A percentile compares a stretch with the other conserved stretches of the same genome.
These are phyloP conservation scores for Starmera quercuum DNA, from an alignment of 805 yeast species.

Conservation along the genomic window DNA sequence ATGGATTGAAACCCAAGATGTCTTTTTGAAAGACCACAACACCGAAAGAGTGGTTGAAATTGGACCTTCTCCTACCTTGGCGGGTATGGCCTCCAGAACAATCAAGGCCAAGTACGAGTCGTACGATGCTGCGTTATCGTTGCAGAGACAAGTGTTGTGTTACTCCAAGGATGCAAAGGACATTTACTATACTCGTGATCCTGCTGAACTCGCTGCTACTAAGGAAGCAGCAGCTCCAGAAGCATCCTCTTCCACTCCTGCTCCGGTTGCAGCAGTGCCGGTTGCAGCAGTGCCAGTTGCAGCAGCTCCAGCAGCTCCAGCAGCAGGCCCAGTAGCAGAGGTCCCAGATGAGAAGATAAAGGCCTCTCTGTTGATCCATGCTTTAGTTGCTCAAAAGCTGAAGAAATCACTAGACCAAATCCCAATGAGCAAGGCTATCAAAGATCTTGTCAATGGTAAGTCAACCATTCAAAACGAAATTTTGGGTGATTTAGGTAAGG, in stretches of 20 bases:
- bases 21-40: constrained; percentile 85
- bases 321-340: constrained; percentile 74
- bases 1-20: constrained; percentile 99
- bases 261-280: constrained; percentile 47
- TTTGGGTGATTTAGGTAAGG: constrained; percentile 97
- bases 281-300: constrained; percentile 51
- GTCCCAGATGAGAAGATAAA: constrained; percentile 86
- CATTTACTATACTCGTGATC: constrained; percentile 89
- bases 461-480: constrained; percentile 98
- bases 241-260: constrained; percentile 26
- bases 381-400: constrained; percentile 90
- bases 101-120: constrained; percentile 90
- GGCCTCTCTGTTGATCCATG: constrained; percentile 77
- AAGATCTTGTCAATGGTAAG: constrained; percentile 97
- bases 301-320: constrained; percentile 50
- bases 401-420: constrained; percentile 84
- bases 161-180: constrained; percentile 95
- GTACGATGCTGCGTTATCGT: constrained; percentile 87
- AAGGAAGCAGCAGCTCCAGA: constrained; percentile 20
- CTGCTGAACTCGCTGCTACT: constrained; percentile 34
- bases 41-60: constrained; percentile 97
- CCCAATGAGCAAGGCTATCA: constrained; percentile 87
- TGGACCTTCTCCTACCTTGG: constrained; percentile 97
- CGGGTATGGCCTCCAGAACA: constrained; percentile 98
- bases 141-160: constrained; percentile 88